Base-by-base conservation (phyloP, 345 rosid genomes). In the Rubroshorea leprosula region DNA sequence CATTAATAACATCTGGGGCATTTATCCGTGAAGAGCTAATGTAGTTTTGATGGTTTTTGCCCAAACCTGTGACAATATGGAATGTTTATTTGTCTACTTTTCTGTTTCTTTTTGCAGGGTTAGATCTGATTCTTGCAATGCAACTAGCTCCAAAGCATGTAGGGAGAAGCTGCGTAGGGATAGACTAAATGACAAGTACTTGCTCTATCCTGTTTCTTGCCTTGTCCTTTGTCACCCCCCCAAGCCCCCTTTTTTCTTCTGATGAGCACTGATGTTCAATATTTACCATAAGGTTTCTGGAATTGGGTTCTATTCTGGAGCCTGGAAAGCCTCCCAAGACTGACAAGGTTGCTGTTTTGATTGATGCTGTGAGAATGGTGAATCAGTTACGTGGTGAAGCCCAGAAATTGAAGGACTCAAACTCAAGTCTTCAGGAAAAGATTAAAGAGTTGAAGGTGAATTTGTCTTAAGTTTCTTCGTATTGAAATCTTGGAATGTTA, bases 81-180 rank as follows among this genome's bases (percentile, higher is more conserved):
- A 48, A 23, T 24, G 15, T 58, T 25, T 25, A 47, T 43, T 31
- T 61, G 23, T 44, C 26, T 39, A 7, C 25, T 20, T 35, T 56
- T 17, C 4, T 0, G 7, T 6, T 20, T 35, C 5, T 25, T n/a
- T 27, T 47, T 63, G 73, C 74, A 82, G 85, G 81, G 69, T 55
- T 55, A 70, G 87, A 74, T 57, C 83, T 58, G 79, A 81, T 63
- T 51, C 88, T 17, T 82, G 83, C 58, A 71, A 80, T 62, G 70
- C 72, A 29, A 68, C 92, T 52, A 82, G 92, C 87, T 93, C 99
- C 27, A 93, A 93, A 66, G 99, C 99, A 38, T 89, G 99, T 66
- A 79, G 99, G 80, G 99, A 93, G 83, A 93, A 93, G 83, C 57
- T 79, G 85, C 97, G 99, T 15, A 80, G 99, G 57, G 97, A 89